These are phyloP conservation scores for Picochlorum sp. DNA, from an alignment of 139 green algal genomes.

Conservation along the genomic window DNA sequence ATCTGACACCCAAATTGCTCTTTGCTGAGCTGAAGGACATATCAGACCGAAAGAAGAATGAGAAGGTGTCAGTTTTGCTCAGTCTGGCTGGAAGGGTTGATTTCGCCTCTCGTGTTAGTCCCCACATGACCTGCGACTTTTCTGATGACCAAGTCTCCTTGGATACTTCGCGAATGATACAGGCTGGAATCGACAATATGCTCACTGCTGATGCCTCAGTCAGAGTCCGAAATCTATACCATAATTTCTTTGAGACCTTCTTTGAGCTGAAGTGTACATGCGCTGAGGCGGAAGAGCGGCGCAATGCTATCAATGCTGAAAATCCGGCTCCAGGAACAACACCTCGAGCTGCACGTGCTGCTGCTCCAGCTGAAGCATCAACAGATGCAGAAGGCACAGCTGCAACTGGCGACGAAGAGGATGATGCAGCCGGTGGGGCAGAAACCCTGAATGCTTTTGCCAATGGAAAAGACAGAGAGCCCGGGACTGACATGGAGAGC, in stretches of 20 bases:
- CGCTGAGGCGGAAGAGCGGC: conserved; percentile 17
- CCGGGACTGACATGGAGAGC: conserved; percentile 7
- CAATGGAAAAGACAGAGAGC: conserved; percentile 7
- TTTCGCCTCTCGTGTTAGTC: conserved; percentile 15
- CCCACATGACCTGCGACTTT: conserved; percentile 69
- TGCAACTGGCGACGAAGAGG: conserved; percentile 9
- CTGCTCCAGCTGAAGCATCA: neutral
- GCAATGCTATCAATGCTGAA: conserved; percentile 2
- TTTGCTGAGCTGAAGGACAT: conserved; percentile 80
- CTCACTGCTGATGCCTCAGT: conserved; percentile 8
- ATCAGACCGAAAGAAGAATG: conserved; percentile 52
- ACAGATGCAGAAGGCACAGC: conserved; percentile 6
- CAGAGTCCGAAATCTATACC: conserved; percentile 22
- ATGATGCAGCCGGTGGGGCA: neutral
- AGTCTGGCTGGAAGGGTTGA: conserved; percentile 19
- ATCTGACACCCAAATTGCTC: conserved; percentile 76
- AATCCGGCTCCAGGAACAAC: neutral
- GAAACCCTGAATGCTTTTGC: conserved; percentile 12
- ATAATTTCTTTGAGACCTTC: conserved; percentile 73
- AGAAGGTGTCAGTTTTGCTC: conserved; percentile 24
- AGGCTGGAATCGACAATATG: conserved; percentile 26
- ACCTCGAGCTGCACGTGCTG: conserved; percentile 1
- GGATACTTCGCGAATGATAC: conserved; percentile 13
- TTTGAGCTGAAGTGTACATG: conserved; percentile 55
- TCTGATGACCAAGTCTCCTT: conserved; percentile 29